Base-by-base conservation (phyloP, 2,329 filamentous ascomycete genomes). In the Aspergillus jensenii region DNA sequence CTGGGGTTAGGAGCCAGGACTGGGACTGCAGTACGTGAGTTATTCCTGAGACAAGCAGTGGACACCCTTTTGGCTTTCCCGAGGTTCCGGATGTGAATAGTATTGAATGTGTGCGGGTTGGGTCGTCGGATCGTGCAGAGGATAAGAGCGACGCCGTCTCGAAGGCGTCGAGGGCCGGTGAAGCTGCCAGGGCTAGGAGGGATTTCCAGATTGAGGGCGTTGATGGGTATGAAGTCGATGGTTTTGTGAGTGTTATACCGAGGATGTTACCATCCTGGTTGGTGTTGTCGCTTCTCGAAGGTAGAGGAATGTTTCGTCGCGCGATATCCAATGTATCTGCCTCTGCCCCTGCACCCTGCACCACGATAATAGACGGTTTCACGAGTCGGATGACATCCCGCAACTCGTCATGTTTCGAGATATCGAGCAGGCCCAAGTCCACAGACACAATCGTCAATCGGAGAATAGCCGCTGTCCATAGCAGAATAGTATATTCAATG, bases 11-110 rank as follows among this genome's bases (percentile, higher is more conserved):
- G 3, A 52, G 50, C 50, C 50, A 52, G 12, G 50, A 52, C 21
- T 52, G 50, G 7, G 50, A 52, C 5, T 52, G 39, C 14, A 52
- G 50, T 6, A 44, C 39, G 25, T 52, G 39, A 3, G 19, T 17
- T n/a, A 52, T 52, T 6, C 50, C 50, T 6, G 37, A 31, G 21
- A 52, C 37, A 11, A 21, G 37, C 17, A 43, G 39, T 6, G 50
- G 50, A 35, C 50, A 52, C 12, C 37, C 50, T 7, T 52, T 52
- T 15, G 50, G 50, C 3, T n/a, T 15, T 12, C 50, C 39, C 2
- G 50, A 52, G 15, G 50, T 52, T 8, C 50, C 50, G 7, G 50
- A 52, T 15, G 50, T 52, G 15, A 44, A 52, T n/a, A 52, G 37
- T 23, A 52, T 52, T 3, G 50, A 52, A 23, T 52, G 21, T 6